Base-by-base conservation (phyloP, 768 basidiomycete genomes). In the Kwoniella bestiolae region DNA sequence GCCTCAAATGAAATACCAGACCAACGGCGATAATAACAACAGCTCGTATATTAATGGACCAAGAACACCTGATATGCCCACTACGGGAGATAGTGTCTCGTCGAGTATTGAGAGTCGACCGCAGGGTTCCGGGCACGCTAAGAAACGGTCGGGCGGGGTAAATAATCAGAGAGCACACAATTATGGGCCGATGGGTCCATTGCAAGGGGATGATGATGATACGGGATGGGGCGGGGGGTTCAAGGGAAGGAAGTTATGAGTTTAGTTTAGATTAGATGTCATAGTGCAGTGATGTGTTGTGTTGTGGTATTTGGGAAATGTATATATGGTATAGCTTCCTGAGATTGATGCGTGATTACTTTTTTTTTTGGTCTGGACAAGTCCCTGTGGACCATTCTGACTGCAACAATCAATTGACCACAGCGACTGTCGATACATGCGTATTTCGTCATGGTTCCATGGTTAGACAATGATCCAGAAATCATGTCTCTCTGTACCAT, bases 111-210 rank as follows among this genome's bases (percentile, higher is more conserved):
- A 81, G 60, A 65, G 61, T 45, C 65, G 73, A 35, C 51, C 60
- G 4, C 46, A 47, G 11, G 72, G 71, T 1, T 44, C 46, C n/a
- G 80, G 80, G 12, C 80, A 81, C 64, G 77, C 75, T 12, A 81
- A 81, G 74, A 78, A 76, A 62, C 56, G 80, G 45, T 72, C 69
- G 23, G 79, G 75, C 5, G 79, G 80, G 2, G 71, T 62, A 8
- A 56, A 38, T 35, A 25, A 56, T 18, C 45, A 46, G 12, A 35
- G 46, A 41, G 55, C 44, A 23, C 26, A 31, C 5, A 32, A 51
- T 25, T 78, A 78, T 71, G 77, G 77, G n/a, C 77, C 77, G 0
- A 47, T 78, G 31, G 77, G 77, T n/a, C 77, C 77, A 4, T 56
- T 78, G 46, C 69, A 66, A 23, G 74, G 75, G 60, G 74, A 58